Evolutionary conservation across 2,329 filamentous ascomycete genomes (phyloP).

Genomic region (Tolypocladium sp.): DNA sequence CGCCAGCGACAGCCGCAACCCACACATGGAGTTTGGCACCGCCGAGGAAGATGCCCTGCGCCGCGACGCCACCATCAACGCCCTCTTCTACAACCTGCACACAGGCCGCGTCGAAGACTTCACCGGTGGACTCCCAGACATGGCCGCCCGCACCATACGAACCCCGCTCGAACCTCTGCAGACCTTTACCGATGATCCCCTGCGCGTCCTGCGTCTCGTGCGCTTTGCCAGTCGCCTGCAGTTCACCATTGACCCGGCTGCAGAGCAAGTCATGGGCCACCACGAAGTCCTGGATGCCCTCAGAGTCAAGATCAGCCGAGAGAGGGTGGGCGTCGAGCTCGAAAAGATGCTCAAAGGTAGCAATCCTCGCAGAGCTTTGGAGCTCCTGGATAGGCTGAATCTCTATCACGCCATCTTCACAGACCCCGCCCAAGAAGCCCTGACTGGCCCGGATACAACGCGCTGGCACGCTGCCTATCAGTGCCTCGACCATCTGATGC

Average conservation of each 20-base stretch:
- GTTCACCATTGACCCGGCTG: constrained; percentile 66
- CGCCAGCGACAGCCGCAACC: constrained; percentile 78
- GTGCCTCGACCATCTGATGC: constrained; percentile 44
- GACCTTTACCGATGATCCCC: constrained; percentile 89
- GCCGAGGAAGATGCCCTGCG: constrained; percentile 82
- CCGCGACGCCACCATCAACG: constrained; percentile 89
- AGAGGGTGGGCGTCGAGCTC: constrained; percentile 77
- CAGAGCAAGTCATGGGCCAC: constrained; percentile 67
- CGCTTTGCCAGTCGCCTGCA: constrained; percentile 80
- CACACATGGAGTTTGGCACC: constrained; percentile 87
- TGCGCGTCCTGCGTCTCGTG: constrained; percentile 78
- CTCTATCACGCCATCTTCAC: constrained; percentile 69
- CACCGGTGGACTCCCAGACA: constrained; percentile 68
- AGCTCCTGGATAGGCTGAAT: constrained; percentile 54
- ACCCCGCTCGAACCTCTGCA: constrained; percentile 83
- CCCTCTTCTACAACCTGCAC: constrained; percentile 90
- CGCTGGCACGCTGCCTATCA: constrained; percentile 58
- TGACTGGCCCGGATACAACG: constrained; percentile 44
- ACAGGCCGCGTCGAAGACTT: constrained; percentile 76
- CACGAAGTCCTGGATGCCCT: constrained; percentile 69
- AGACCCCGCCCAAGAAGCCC: constrained; percentile 47
- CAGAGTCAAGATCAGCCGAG: constrained; percentile 82
- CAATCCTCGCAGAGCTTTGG: constrained; percentile 51
- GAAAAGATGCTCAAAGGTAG: constrained; percentile 31
- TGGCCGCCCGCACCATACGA: constrained; percentile 63